A percentile compares a stretch with the other conserved stretches of the same genome.
These are phyloP conservation scores for Diplocarpon rosae DNA, from an alignment of 2,329 filamentous ascomycete species.

Conservation along the genomic window DNA sequence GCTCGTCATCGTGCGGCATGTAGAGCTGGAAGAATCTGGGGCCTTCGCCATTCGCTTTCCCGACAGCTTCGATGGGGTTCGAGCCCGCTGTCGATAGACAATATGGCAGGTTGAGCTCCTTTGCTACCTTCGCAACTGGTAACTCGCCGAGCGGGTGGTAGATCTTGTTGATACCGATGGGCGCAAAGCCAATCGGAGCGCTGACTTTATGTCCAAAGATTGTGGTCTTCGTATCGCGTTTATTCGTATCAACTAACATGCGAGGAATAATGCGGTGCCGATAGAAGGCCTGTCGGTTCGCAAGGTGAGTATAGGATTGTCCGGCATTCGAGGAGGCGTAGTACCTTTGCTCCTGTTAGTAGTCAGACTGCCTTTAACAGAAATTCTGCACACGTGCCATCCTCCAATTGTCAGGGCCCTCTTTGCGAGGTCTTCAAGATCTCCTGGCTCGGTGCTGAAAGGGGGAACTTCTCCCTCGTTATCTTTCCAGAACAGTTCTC, in stretches of 20 bases:
- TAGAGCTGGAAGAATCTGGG: conserved; percentile 54
- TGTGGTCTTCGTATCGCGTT: conserved; percentile 42
- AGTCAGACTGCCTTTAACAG: too few relatives aligned
- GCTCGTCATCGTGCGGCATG: conserved; percentile 50
- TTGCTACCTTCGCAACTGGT: conserved; percentile 47
- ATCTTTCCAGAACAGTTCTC: conserved; percentile 42
- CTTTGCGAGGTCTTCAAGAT: conserved; percentile 47
- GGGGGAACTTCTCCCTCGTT: conserved; percentile 38
- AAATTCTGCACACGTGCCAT: too few relatives aligned
- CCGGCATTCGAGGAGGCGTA: conserved; percentile 48
- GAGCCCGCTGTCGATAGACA: conserved; percentile 45
- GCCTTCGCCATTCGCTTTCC: conserved; percentile 39
- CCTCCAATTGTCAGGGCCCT: conserved; percentile 44
- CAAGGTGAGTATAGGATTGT: conserved; percentile 38
- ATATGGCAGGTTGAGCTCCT: conserved; percentile 48
- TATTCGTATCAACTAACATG: conserved; percentile 50
- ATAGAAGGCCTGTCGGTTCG: conserved; percentile 54
- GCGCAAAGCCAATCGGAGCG: conserved; percentile 53
- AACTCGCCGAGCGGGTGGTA: conserved; percentile 48
- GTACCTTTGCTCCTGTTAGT: conserved; percentile 28
- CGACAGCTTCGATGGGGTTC: conserved; percentile 45
- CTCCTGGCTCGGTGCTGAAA: conserved; percentile 45
- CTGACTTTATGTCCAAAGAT: conserved; percentile 50
- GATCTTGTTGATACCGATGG: conserved; percentile 55
- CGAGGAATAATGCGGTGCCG: conserved; percentile 50